Evolutionary conservation across 2,329 filamentous ascomycete species (phyloP), one percentile per base, ranked within the genome.

Genomic region (Diaporthe destruens): DNA sequence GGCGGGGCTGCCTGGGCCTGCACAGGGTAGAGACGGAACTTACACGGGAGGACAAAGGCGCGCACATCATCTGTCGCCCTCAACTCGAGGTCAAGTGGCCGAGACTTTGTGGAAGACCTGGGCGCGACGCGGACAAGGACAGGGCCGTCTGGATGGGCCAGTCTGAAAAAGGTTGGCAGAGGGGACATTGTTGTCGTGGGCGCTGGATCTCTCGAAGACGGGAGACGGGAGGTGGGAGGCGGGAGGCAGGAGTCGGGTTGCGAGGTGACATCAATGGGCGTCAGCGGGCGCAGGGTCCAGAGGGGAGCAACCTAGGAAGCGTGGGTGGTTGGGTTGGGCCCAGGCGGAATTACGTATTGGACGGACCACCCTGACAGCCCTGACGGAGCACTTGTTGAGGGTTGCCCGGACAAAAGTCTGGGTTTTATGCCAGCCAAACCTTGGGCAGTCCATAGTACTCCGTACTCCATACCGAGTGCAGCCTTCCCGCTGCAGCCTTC

Each of bases 1-100:
- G 72, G 39, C 68, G 57, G 63, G 63, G 70, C 42, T 49, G n/a
- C 44, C 44, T 20, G 44, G 39, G 69, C 44, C 57, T 69, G 70
- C 54, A 72, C 67, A 71, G 63, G 47, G 67, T 61, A 70, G 63
- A 66, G 36, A 8, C 20, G 7, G 29, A 25, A 70, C 72, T 59
- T 55, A 74, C 72, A 56, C 32, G 54, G 72, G 51, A 69, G 59
- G 53, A 72, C 70, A 72, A 70, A 74, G 42, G 59, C 70, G 44
- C 66, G 61, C 25, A 44, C 42, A 39, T 59, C 49, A 20, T 74
- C 72, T 9, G 72, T 74, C 16, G 72, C 72, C 34, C 63, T 68
- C 56, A 74, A 51, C 23, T 74, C 70, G 65, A 74, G 54, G 47
- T 74, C 59, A 5, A 74, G 71, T 11, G 71, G 63, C 6, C 23